Percentiles rank a stretch among this genome's conserved stretches.
Evolutionary conservation across 345 rosid genomes (phyloP).

Genomic region (Rhodamnia argentea): DNA sequence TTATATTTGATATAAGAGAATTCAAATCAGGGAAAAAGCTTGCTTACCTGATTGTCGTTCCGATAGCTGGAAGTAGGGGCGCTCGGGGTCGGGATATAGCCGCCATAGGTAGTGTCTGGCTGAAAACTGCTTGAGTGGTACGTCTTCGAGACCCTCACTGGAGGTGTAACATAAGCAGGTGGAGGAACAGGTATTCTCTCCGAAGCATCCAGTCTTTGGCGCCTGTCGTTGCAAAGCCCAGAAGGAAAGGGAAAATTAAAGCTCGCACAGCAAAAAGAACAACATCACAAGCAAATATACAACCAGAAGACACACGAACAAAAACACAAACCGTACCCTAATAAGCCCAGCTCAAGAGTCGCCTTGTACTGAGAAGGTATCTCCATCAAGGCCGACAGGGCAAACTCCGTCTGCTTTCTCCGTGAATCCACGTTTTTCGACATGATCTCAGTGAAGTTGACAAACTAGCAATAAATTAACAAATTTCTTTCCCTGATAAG

Average conservation of each 20-base stretch:
- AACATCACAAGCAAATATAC: background rate
- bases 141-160: background rate
- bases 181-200: slow-evolving; percentile 31
- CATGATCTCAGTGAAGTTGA: slow-evolving; percentile 46
- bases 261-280: background rate
- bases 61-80: slow-evolving; percentile 1
- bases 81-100: background rate
- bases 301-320: background rate
- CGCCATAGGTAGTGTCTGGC: background rate
- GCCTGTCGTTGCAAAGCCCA: background rate
- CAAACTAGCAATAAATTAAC: slow-evolving; percentile 16
- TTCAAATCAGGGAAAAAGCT: background rate
- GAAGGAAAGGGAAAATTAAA: background rate
- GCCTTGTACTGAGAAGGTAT: slow-evolving; percentile 42
- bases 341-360: slow-evolving; percentile 30
- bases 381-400: slow-evolving; percentile 42
- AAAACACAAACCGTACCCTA: slow-evolving; percentile 18
- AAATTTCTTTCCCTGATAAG: background rate
- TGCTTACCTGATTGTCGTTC: slow-evolving; percentile 23
- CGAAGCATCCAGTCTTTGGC: background rate
- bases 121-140: slow-evolving; percentile 24
- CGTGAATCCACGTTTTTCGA: slow-evolving; percentile 13
- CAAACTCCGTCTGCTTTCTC: slow-evolving; percentile 36
- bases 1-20: background rate
- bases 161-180: slow-evolving; percentile 15